A percentile compares a stretch with the other conserved stretches of the same genome.
Evolutionary conservation across 257 asterid species (phyloP).

Genomic region (Mitragyna speciosa): DNA sequence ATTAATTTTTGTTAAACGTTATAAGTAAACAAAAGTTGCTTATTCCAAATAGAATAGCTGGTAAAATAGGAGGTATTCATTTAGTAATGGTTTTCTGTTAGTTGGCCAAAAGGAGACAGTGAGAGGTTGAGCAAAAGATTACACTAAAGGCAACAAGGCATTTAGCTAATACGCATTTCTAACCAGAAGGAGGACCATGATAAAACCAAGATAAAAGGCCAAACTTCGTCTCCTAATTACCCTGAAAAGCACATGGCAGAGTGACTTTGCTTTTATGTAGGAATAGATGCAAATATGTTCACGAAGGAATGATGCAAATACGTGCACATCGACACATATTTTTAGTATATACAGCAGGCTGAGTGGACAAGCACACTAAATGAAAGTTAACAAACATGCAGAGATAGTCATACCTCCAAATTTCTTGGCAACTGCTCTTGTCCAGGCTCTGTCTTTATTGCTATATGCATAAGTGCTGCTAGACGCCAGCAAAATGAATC

Average conservation of each 20-base stretch:
- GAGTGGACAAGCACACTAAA: not conserved
- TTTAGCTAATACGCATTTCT: not conserved
- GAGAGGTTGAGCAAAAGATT: not conserved
- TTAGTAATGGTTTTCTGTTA: not conserved
- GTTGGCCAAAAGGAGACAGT: not conserved
- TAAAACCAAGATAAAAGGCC: not conserved
- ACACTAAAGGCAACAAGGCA: not conserved
- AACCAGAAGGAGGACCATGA: not conserved
- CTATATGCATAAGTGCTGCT: conserved; percentile 61
- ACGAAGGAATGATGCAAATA: not conserved
- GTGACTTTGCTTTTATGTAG: not conserved
- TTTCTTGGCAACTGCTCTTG: conserved; percentile 71
- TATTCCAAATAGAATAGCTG: not conserved
- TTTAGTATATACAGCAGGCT: not conserved
- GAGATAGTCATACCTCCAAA: conserved; percentile 40
- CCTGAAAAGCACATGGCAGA: not conserved
- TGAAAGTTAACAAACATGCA: conserved; percentile 15
- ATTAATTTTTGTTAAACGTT: not conserved
- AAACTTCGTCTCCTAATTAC: not conserved
- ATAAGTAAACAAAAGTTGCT: not conserved
- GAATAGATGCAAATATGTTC: not conserved
- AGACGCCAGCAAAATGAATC: conserved; percentile 79
- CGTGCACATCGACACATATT: not conserved
- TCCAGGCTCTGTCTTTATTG: conserved; percentile 71
- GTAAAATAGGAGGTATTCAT: not conserved